Evolutionary conservation across 352 stramenopile species (phyloP), one percentile per base, ranked within the genome.

Genomic region (Pilasporangium apinafurcum): DNA sequence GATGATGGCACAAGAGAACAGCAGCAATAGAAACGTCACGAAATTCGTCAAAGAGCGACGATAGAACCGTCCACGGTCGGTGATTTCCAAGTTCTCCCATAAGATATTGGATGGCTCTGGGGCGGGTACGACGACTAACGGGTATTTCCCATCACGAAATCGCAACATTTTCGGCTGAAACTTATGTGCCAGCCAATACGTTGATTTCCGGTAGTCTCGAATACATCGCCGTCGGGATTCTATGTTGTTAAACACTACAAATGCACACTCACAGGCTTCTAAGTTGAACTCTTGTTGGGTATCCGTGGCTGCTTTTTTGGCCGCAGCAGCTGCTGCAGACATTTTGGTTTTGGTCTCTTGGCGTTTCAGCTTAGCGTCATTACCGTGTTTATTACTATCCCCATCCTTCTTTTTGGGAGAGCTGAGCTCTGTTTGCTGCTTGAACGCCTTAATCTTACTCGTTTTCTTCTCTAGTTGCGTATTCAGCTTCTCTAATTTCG

Each of bases 241-340:
- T 30, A 92, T 36, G 40, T 92, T 84, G 51, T 95, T 86, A 47
- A 96, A 96, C 6, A 94, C 78, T 0, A 96, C 73, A 39, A 93
- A 95, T 0, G 85, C 85, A 38, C 78, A 91, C 27, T 86, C 64
- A 24, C 75, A 89, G 4, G 70, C 71, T 2, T 76, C 64, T 37
- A 67, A 63, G 36, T 87, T 58, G 28, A 89, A 86, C 0, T 59
- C 65, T 10, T 62, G 57, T 2, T 57, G 44, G 0, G 60, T 63
- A 3, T 56, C 68, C 3, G 59, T 50, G 28, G 58, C 52, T 3
- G 54, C 39, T 10, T 64, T 37, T 17, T 66, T 65, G 1, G 51
- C 48, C 0, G 55, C 38, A 29, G 61, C 56, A 8, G 42, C 31
- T 4, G 45, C 17, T 8, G 37, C 43, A 8, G 43, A 43, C 8